These are phyloP conservation scores for Kuraishia molischiana DNA, from an alignment of 805 yeast genomes.

Conservation along the genomic window DNA sequence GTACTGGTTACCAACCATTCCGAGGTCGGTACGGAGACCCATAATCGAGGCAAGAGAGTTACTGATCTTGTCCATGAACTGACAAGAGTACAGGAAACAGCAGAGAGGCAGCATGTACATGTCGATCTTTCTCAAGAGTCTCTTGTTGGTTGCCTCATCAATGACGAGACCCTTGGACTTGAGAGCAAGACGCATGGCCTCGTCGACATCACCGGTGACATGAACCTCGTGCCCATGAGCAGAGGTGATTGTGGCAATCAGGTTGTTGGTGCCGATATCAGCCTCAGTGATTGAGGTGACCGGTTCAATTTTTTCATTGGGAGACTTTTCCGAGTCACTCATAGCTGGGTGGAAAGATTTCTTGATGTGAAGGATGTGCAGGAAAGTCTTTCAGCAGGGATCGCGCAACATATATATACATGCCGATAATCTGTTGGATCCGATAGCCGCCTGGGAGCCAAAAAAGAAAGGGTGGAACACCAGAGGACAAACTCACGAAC, in stretches of 20 bases:
- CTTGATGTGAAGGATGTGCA: too few species aligned
- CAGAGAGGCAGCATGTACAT: slow-evolving; percentile 35
- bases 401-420: too few species aligned
- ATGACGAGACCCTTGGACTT: slow-evolving; percentile 19
- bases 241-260: slow-evolving; percentile 9
- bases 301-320: slow-evolving; percentile 2
- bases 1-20: slow-evolving; percentile 22
- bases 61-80: slow-evolving; percentile 33
- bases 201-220: slow-evolving; percentile 28
- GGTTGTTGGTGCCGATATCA: slow-evolving; percentile 8
- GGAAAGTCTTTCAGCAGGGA: too few species aligned
- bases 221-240: slow-evolving; percentile 7
- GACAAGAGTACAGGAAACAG: slow-evolving; percentile 35
- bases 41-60: slow-evolving; percentile 25
- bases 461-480: too few species aligned
- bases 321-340: slow-evolving; percentile 1
- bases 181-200: slow-evolving; percentile 32
- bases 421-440: too few species aligned
- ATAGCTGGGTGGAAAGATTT: too few species aligned
- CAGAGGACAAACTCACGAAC: too few species aligned
- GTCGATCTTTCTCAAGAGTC: slow-evolving; percentile 32
- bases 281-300: slow-evolving; percentile 7
- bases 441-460: too few species aligned
- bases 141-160: slow-evolving; percentile 8
- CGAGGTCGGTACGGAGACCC: slow-evolving; percentile 24